Evolutionary conservation across 2,329 filamentous ascomycete species (phyloP), one percentile per base, ranked within the genome.

Genomic region (Hypoxylon sp.): DNA sequence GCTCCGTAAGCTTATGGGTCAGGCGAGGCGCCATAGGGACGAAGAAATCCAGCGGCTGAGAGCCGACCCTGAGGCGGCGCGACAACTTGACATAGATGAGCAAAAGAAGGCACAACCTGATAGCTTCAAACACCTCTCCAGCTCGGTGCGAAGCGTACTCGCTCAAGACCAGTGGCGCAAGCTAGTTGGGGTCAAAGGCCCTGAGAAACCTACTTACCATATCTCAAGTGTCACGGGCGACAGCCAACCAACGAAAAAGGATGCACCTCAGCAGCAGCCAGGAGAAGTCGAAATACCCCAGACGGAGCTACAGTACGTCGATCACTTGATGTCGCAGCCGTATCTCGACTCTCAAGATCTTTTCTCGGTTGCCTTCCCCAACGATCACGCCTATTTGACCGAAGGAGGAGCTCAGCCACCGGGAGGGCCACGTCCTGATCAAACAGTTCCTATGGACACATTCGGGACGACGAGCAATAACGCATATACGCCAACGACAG

Each of bases 141-240:
- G 82, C 50, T 80, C 79, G 1, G 78, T 84, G 19, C 85, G 86
- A 50, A 80, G 78, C 42, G 79, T 79, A 14, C 80, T 85, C 69
- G 84, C 85, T n/a, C 79, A 83, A 17, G 82, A 86, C 10, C 81
- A 81, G 33, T 90, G 87, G 87, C 81, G 85, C 42, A 78, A 80
- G 46, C 76, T 89, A 6, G 80, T 89, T 5, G 78, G 80, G 14
- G 76, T 70, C 0, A 71, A 75, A 33, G 72, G 61, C 10, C 63
- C 76, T 14, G 65, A 73, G 35, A 67, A 72, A 14, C 65, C 63
- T 71, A 74, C 50, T 1, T 59, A 31, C 66, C 73, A 60, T 71
- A 75, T 29, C 58, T 75, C 19, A 46, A 75, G 13, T 64, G 73
- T 52, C 56, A 26, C 60, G 52, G 11, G 35, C 52, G 26, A 44